A percentile compares a stretch with the other conserved stretches of the same genome.
These are phyloP conservation scores for Pachysolen tannophilus DNA, from an alignment of 805 yeast species.

Conservation along the genomic window DNA sequence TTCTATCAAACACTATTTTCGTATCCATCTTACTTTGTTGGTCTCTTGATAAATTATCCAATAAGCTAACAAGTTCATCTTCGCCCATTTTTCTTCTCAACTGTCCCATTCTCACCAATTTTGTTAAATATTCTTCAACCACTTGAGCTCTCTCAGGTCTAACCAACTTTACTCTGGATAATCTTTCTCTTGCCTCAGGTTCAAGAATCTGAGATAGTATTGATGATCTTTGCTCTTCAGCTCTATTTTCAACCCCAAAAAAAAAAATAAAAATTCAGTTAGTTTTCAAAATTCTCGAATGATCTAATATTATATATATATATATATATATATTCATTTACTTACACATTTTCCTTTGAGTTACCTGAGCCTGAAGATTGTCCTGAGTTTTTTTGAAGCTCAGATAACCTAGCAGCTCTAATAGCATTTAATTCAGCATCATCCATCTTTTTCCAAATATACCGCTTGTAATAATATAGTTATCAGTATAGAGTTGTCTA, in stretches of 20 bases:
- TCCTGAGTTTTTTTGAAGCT: conserved; percentile 58
- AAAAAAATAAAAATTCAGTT: conserved; percentile 2
- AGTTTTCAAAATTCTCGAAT: no score
- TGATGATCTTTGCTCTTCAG: conserved; percentile 13
- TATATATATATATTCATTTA: no score
- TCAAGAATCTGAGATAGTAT: conserved; percentile 64
- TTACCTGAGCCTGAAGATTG: not conserved
- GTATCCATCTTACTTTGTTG: conserved; percentile 51
- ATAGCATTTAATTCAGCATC: conserved; percentile 83
- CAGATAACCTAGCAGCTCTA: conserved; percentile 85
- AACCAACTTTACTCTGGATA: conserved; percentile 80
- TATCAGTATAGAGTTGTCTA: no score
- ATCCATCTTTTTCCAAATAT: conserved; percentile 74
- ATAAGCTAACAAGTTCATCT: conserved; percentile 70
- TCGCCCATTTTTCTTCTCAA: conserved; percentile 69
- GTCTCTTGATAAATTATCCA: conserved; percentile 76
- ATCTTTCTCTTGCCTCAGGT: conserved; percentile 79
- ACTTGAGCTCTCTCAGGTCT: conserved; percentile 86
- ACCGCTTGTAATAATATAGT: no score
- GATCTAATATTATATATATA: no score
- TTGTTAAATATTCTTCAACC: conserved; percentile 73
- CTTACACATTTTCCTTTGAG: not conserved
- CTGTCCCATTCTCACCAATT: conserved; percentile 71
- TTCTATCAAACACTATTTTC: conserved; percentile 57
- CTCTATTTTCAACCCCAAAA: conserved; percentile 12